Evolutionary conservation across 1,284 basidiomycete genomes (phyloP).

Genomic region (Inonotus hispidus): DNA sequence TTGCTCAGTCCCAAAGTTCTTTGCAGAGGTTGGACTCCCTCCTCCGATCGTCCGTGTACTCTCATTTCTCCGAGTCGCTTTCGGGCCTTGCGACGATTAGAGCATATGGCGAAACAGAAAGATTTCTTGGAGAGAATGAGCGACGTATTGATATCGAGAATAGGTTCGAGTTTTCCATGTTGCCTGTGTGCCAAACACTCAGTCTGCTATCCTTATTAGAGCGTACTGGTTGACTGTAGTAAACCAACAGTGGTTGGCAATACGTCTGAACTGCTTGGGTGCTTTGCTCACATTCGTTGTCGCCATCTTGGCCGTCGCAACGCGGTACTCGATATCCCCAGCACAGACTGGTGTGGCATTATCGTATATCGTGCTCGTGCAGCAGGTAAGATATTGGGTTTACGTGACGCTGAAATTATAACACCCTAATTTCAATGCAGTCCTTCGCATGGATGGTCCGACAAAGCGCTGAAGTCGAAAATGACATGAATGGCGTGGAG

Average conservation of each 20-base stretch:
- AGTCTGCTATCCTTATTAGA: constrained; percentile 28
- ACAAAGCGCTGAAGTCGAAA: constrained; percentile 82
- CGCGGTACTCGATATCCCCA: constrained; percentile 70
- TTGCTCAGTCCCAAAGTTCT: background rate
- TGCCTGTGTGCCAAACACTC: background rate
- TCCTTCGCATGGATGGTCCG: constrained; percentile 81
- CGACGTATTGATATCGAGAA: constrained; percentile 85
- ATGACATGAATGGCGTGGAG: constrained; percentile 90
- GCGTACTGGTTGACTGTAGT: constrained; percentile 14
- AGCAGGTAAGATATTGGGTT: constrained; percentile 41
- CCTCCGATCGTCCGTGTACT: constrained; percentile 65
- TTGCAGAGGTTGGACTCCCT: constrained; percentile 41
- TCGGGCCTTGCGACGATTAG: constrained; percentile 82
- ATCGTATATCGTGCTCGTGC: constrained; percentile 73
- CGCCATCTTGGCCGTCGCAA: constrained; percentile 72
- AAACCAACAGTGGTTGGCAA: constrained; percentile 78
- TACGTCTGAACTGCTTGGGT: constrained; percentile 84
- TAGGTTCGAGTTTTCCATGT: constrained; percentile 34
- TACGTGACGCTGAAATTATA: background rate
- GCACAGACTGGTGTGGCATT: constrained; percentile 72
- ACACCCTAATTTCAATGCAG: constrained; percentile 25
- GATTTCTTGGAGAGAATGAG: constrained; percentile 75
- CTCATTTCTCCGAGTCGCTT: constrained; percentile 87
- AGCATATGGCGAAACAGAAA: constrained; percentile 69
- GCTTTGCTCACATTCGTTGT: constrained; percentile 74